Conservation (phyloP, 257 asterid genomes). For the Catharanthus roseus region DNA sequence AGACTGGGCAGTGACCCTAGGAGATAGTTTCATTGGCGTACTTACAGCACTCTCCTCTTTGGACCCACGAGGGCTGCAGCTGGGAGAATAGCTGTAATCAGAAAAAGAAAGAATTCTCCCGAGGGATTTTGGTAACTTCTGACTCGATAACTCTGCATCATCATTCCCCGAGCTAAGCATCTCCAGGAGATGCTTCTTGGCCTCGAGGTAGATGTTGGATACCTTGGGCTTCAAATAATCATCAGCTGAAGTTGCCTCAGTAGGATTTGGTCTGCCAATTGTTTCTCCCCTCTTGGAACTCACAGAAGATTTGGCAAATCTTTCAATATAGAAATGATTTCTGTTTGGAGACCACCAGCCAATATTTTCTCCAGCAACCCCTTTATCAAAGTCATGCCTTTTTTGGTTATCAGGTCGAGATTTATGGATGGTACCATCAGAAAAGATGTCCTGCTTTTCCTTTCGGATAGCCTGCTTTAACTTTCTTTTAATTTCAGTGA, state of each 20-base stretch:
- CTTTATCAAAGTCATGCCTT: conserved; percentile 37
- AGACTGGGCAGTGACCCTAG: conserved; percentile 25
- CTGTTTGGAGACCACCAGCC: conserved; percentile 93
- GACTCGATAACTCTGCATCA: conserved; percentile 30
- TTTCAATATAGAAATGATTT: conserved; percentile 79
- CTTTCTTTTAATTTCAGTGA: conserved; percentile 77
- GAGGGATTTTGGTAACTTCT: conserved; percentile 52
- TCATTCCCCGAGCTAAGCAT: conserved; percentile 52
- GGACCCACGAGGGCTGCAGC: conserved; percentile 54
- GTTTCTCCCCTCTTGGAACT: conserved; percentile 43
- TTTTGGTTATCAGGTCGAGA: conserved; percentile 36
- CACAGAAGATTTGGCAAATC: conserved; percentile 45
- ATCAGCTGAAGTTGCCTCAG: conserved; percentile 16
- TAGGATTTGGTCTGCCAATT: conserved; percentile 35
- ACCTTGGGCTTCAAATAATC: conserved; percentile 36
- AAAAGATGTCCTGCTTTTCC: conserved; percentile 45
- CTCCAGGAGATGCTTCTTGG: conserved; percentile 85
- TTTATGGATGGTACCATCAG: conserved; percentile 21
- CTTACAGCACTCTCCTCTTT: conserved; percentile 40
- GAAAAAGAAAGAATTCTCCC: conserved; percentile 79
- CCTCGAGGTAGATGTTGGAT: conserved; percentile 69
- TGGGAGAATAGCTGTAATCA: conserved; percentile 49
- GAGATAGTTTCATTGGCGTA: conserved; percentile 42
- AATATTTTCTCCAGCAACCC: conserved; percentile 42
- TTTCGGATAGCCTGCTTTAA: conserved; percentile 81